Base-by-base conservation (phyloP, 768 basidiomycete genomes). In the Gloeopeniophorella convolvens region DNA sequence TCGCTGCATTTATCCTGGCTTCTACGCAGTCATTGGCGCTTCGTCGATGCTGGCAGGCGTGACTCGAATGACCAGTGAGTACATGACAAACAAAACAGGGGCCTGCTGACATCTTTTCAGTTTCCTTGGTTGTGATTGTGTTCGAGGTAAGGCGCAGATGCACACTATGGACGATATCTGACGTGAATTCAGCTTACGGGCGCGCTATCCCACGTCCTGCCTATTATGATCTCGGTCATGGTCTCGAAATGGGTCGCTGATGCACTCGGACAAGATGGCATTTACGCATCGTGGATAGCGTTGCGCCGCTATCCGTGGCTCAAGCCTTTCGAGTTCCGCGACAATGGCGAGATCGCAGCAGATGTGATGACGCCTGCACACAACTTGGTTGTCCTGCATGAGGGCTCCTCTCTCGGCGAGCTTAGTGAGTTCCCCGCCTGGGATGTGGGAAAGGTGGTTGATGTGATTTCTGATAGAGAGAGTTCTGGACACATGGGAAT, bases 191-290 rank as follows among this genome's bases (percentile, higher is more conserved):
- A 85, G 83, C 69, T 87, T n/a, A 87, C 85, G 18, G 85, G 85
- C 12, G 85, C 85, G 3, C 68, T 87, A 23, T 86, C 84, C 12
- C 85, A 87, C 66, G 85, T 87, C n/a, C 70, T 87, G 27, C 85
- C 85, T 13, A 85, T 87, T 62, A 86, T 87, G 85, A 79, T 87
- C 39, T 80, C 78, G 47, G 83, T 87, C 44, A 84, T 85, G 80
- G 76, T 78, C 16, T 72, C 83, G 7, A 87, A 87, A 68, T 86
- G 80, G 80, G 80, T 86, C 9, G 85, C 79, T 6, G 85, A 87
- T 59, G 83, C 82, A 11, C 70, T 83, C 47, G 79, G 78, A 3
- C 76, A 75, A 52, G 82, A 83, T 54, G 83, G 83, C 13, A 84
- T 85, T 39, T 87, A 85, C 60, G 65, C 79, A 24, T 76, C 76